Evolutionary conservation across 2,329 filamentous ascomycete genomes (phyloP).

Genomic region (Decorospora gaudefroyi): DNA sequence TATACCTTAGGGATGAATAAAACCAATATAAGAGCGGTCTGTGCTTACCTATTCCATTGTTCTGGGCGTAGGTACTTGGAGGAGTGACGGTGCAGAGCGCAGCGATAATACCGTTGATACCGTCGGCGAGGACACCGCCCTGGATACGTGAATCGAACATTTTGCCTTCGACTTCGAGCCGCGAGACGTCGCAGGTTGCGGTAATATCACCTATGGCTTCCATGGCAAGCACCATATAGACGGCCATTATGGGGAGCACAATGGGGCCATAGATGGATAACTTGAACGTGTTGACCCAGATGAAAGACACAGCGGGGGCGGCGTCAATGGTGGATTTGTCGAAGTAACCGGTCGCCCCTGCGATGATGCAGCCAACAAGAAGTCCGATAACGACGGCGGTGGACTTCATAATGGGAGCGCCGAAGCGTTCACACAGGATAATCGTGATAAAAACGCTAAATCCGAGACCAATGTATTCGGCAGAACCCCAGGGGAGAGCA

Average conservation of each 20-base stretch:
- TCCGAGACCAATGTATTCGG: slow-evolving; percentile 77
- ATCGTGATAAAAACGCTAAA: slow-evolving; percentile 81
- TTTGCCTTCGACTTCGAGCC: slow-evolving; percentile 71
- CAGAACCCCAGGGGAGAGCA: slow-evolving; percentile 74
- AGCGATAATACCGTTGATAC: slow-evolving; percentile 73
- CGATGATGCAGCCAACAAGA: slow-evolving; percentile 76
- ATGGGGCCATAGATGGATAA: slow-evolving; percentile 73
- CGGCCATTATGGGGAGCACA: slow-evolving; percentile 68
- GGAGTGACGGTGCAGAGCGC: slow-evolving; percentile 79
- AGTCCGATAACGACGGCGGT: slow-evolving; percentile 76
- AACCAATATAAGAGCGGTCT: too few species aligned
- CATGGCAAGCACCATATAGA: slow-evolving; percentile 71
- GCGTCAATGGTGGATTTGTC: slow-evolving; percentile 70
- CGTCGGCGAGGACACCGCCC: slow-evolving; percentile 77
- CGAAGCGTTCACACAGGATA: slow-evolving; percentile 79
- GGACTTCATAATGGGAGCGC: slow-evolving; percentile 82
- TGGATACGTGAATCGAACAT: slow-evolving; percentile 78
- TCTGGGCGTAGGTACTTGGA: slow-evolving; percentile 62
- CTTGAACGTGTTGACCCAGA: slow-evolving; percentile 79
- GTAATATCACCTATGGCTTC: slow-evolving; percentile 82
- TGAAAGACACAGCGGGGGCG: slow-evolving; percentile 72
- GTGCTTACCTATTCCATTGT: slow-evolving; percentile 28
- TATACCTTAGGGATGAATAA: too few species aligned
- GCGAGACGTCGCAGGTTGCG: slow-evolving; percentile 79
- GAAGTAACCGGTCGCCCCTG: slow-evolving; percentile 77